Percentiles rank a stretch among this genome's conserved stretches.
phyloP scores from a whole-genome alignment of 352 stramenopile species.

The Sclerospora graminicola region DNA sequence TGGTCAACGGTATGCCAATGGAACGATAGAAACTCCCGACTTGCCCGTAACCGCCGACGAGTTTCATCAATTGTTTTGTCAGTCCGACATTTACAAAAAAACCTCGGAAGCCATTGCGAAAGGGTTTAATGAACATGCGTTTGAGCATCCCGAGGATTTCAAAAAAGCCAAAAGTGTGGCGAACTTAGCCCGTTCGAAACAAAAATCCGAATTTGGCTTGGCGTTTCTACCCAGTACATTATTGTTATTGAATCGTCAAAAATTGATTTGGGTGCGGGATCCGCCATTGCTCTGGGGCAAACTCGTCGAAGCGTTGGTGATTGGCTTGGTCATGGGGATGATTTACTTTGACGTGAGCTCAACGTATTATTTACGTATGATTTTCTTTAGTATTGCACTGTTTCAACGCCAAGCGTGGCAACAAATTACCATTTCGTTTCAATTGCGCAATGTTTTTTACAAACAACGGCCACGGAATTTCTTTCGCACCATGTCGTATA shows the following conservation, averaged over 20 bases:
- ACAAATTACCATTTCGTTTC: constrained; percentile 60
- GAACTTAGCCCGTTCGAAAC: constrained; percentile 37
- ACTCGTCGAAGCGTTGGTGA: constrained; percentile 49
- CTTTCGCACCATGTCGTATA: constrained; percentile 77
- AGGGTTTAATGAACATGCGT: constrained; percentile 43
- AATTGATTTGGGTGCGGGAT: constrained; percentile 56
- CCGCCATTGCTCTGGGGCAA: constrained; percentile 52
- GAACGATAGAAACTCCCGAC: constrained; percentile 18
- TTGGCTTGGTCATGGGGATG: constrained; percentile 78
- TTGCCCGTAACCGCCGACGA: constrained; percentile 26
- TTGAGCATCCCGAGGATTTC: constrained; percentile 41
- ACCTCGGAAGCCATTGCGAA: constrained; percentile 34
- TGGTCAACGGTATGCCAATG: constrained; percentile 35
- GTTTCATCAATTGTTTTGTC: constrained; percentile 47
- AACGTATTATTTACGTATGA: constrained; percentile 59
- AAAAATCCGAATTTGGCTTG: constrained; percentile 43
- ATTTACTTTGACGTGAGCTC: constrained; percentile 50
- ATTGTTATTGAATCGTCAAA: constrained; percentile 46
- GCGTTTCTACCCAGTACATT: constrained; percentile 30
- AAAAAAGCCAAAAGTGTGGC: constrained; percentile 39
- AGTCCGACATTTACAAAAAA: constrained; percentile 45
- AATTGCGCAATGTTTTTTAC: constrained; percentile 82
- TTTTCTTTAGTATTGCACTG: constrained; percentile 58
- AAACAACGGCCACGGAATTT: constrained; percentile 87
- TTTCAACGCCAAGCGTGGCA: constrained; percentile 71